Evolutionary conservation across 768 basidiomycete species (phyloP).

Genomic region (Russula abietina): DNA sequence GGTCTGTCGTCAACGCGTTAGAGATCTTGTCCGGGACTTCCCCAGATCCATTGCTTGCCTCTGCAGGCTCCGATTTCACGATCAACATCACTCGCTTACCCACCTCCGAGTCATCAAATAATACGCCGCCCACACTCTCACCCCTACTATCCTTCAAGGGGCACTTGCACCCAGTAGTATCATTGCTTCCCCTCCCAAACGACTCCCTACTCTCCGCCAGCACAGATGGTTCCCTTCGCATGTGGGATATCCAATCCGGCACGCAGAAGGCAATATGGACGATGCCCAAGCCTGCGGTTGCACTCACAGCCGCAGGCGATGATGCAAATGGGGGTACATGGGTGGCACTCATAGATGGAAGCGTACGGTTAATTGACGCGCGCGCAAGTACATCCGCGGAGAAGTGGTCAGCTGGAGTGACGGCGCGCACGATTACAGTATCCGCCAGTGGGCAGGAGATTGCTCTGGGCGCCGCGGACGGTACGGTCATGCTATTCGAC

Average conservation of each 20-base stretch:
- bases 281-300: slow-evolving; percentile 8
- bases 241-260: slow-evolving; percentile 21
- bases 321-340: neutral
- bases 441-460: slow-evolving; percentile 8
- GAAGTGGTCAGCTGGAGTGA: slow-evolving; percentile 8
- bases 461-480: slow-evolving; percentile 16
- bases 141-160: slow-evolving; percentile 16
- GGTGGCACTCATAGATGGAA: slow-evolving; percentile 20
- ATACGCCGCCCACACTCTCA: slow-evolving; percentile 1
- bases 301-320: neutral
- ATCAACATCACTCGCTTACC: slow-evolving; percentile 20
- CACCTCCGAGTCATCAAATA: neutral
- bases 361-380: slow-evolving; percentile 12
- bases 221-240: slow-evolving; percentile 21
- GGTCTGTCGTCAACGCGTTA: slow-evolving; percentile 21
- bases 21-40: slow-evolving; percentile 15
- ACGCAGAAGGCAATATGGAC: slow-evolving; percentile 13
- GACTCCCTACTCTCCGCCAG: slow-evolving; percentile 19
- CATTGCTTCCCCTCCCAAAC: slow-evolving; percentile 11
- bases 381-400: slow-evolving; percentile 7
- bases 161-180: slow-evolving; percentile 17
- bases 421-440: slow-evolving; percentile 17
- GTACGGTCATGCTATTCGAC: slow-evolving; percentile 17
- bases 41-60: slow-evolving; percentile 13
- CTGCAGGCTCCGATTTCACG: slow-evolving; percentile 23